Percentiles rank a stretch among this genome's conserved stretches.
Evolutionary conservation across 371 early-diverging fungal genomes (phyloP).

Genomic region (Blakeslea trispora): DNA sequence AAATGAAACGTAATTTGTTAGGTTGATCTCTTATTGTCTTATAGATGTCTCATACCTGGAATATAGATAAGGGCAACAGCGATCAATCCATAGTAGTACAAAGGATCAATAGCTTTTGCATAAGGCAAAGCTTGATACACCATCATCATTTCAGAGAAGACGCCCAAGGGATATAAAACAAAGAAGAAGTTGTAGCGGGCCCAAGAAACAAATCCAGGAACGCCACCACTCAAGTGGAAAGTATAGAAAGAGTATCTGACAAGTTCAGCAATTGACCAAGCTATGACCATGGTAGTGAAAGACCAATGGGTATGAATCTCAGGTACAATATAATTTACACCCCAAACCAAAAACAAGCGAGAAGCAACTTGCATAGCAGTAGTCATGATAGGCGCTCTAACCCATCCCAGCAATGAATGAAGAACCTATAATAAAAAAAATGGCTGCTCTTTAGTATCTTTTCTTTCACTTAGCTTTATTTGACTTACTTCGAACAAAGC

Average conservation of each 20-base stretch:
- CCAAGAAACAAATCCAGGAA: constrained; percentile 66
- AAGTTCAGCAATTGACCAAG: constrained; percentile 92
- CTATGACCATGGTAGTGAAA: constrained; percentile 83
- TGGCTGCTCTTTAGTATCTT: background rate
- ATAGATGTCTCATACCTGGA: constrained; percentile 55
- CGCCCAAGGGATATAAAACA: constrained; percentile 90
- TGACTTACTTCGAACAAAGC: constrained; percentile 73
- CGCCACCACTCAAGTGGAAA: constrained; percentile 52
- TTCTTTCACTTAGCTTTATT: no score
- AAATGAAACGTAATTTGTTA: background rate
- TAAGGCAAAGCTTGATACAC: constrained; percentile 72
- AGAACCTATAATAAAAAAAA: constrained; percentile 8
- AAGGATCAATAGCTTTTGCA: constrained; percentile 53
- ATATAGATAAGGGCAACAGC: constrained; percentile 65
- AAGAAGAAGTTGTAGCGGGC: constrained; percentile 86
- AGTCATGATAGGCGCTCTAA: constrained; percentile 79
- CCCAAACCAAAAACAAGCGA: constrained; percentile 86
- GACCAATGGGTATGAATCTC: constrained; percentile 66
- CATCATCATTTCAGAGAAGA: constrained; percentile 80
- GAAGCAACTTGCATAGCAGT: constrained; percentile 87
- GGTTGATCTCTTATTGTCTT: no score
- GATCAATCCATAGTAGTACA: constrained; percentile 59
- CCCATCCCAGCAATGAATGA: constrained; percentile 58
- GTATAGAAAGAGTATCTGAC: constrained; percentile 89
- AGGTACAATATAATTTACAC: constrained; percentile 69